These are phyloP conservation scores for Aspergillus ibericus DNA, from an alignment of 2,329 filamentous ascomycete genomes.

Conservation along the genomic window DNA sequence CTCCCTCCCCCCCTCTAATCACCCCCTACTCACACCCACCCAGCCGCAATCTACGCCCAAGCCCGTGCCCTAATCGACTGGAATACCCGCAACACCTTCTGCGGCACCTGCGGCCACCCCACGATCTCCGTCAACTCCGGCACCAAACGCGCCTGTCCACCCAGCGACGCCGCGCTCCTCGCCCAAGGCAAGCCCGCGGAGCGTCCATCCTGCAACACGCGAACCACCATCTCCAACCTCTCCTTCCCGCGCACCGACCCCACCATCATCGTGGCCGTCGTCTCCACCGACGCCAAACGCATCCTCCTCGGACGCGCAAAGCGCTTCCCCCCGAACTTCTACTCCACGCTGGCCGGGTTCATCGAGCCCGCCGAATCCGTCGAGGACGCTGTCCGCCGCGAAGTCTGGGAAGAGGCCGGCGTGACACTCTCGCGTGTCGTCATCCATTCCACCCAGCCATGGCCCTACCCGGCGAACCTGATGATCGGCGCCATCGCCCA, in stretches of 20 bases:
- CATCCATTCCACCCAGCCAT: conserved; percentile 80
- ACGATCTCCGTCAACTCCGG: conserved; percentile 60
- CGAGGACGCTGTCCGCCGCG: conserved; percentile 78
- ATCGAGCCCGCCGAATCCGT: conserved; percentile 82
- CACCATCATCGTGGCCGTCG: conserved; percentile 90
- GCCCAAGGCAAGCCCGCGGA: conserved; percentile 32
- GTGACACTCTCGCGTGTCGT: conserved; percentile 74
- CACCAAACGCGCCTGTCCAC: conserved; percentile 47
- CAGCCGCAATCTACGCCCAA: conserved; percentile 88
- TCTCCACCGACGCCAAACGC: conserved; percentile 74
- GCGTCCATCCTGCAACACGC: conserved; percentile 73
- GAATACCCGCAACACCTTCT: conserved; percentile 92
- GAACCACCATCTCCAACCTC: conserved; percentile 84
- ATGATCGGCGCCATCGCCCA: conserved; percentile 90
- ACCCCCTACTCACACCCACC: neutral
- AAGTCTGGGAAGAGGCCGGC: conserved; percentile 84
- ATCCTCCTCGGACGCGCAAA: conserved; percentile 82
- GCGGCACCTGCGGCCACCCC: conserved; percentile 79
- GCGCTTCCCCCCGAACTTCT: conserved; percentile 81
- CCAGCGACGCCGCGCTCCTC: conserved; percentile 40
- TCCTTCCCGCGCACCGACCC: conserved; percentile 91
- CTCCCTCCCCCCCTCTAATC: neutral
- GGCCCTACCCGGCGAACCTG: conserved; percentile 80
- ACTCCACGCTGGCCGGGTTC: conserved; percentile 84
- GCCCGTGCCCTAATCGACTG: conserved; percentile 87